phyloP scores from a whole-genome alignment of 164 flowering plant genomes.

The Piper longum region DNA sequence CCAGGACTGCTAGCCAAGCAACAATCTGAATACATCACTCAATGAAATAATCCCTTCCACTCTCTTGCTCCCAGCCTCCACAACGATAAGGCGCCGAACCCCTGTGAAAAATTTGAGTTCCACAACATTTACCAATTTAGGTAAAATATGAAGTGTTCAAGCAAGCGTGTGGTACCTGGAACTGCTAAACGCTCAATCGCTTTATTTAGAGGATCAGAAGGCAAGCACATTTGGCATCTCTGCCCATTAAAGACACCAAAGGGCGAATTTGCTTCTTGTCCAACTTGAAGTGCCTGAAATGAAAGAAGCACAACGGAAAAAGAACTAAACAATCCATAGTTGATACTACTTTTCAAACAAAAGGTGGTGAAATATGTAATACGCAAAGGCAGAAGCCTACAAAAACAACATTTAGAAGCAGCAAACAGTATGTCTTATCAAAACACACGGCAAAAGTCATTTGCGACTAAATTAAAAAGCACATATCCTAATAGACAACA shows the following conservation, averaged over 20 bases:
- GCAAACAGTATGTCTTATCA: no score
- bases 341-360: no score
- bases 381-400: no score
- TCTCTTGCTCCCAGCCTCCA: conserved; percentile 93
- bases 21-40: conserved; percentile 62
- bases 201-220: conserved; percentile 67
- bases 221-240: conserved; percentile 90
- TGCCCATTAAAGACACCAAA: conserved; percentile 40
- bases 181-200: conserved; percentile 78
- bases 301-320: neutral
- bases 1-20: conserved; percentile 36
- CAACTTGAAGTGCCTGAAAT: conserved; percentile 65
- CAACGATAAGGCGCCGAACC: conserved; percentile 65
- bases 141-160: neutral
- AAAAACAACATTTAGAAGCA: no score
- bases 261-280: conserved; percentile 54
- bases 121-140: neutral
- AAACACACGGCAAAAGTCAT: no score
- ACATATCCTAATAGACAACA: no score
- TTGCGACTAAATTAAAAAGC: no score
- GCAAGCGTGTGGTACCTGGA: conserved; percentile 37
- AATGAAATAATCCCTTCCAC: conserved; percentile 80
- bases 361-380: no score
- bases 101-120: conserved; percentile 29
- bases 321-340: no score